Evolutionary conservation across 306 rosid genomes (phyloP).

Genomic region (Acacia crassicarpa): DNA sequence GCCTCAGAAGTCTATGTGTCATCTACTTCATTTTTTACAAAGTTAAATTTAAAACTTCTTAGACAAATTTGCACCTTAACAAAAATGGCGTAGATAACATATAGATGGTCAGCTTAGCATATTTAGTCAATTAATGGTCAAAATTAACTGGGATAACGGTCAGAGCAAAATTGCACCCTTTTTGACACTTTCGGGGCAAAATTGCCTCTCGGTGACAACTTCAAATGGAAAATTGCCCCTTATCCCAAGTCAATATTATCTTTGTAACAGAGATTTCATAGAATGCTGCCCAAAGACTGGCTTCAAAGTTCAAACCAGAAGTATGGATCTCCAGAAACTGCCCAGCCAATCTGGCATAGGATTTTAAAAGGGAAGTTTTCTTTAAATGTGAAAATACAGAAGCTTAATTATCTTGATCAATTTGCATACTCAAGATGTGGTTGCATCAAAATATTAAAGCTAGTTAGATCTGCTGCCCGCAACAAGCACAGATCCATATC

Average conservation of each 20-base stretch:
- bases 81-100: too few species aligned
- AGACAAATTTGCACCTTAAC: too few species aligned
- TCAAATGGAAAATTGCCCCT: too few species aligned
- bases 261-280: not conserved
- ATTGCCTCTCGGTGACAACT: too few species aligned
- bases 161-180: too few species aligned
- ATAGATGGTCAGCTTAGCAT: too few species aligned
- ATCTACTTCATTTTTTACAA: too few species aligned
- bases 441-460: not conserved
- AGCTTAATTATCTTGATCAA: not conserved
- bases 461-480: not conserved
- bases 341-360: not conserved
- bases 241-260: not conserved
- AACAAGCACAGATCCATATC: not conserved
- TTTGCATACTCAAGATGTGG: not conserved
- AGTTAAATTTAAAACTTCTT: too few species aligned
- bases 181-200: too few species aligned
- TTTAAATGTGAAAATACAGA: not conserved
- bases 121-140: too few species aligned
- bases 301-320: not conserved
- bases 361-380: not conserved
- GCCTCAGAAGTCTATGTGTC: too few species aligned
- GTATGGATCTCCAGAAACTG: constrained; percentile 10
- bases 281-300: not conserved
- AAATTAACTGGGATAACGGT: too few species aligned